A percentile compares a stretch with the other conserved stretches of the same genome.
Evolutionary conservation across 805 yeast species (phyloP).

Genomic region (Metschnikowia lachancei): DNA sequence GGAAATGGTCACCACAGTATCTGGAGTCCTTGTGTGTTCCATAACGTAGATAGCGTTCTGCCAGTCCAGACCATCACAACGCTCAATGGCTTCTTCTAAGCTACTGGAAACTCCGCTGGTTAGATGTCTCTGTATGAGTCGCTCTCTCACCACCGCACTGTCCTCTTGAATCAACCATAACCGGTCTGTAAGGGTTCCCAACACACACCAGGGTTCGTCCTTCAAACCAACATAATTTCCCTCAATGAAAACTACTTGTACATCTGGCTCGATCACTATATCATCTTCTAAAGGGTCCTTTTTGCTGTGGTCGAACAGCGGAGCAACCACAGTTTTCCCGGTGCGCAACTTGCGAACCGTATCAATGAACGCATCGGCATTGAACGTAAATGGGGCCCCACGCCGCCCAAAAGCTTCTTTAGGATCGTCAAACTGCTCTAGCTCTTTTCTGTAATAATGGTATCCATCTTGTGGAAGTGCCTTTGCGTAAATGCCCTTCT

Average conservation of each 20-base stretch:
- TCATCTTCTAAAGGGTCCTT: slow-evolving; percentile 69
- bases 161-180: slow-evolving; percentile 53
- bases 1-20: slow-evolving; percentile 12
- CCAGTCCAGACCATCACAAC: slow-evolving; percentile 57
- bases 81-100: slow-evolving; percentile 48
- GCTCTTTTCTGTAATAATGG: slow-evolving; percentile 34
- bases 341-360: slow-evolving; percentile 22
- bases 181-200: slow-evolving; percentile 40
- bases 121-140: slow-evolving; percentile 69
- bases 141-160: slow-evolving; percentile 42
- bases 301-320: slow-evolving; percentile 72
- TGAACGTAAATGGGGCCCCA: slow-evolving; percentile 88
- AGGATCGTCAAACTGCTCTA: slow-evolving; percentile 48
- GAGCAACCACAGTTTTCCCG: slow-evolving; percentile 44
- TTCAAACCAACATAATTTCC: slow-evolving; percentile 69
- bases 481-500: slow-evolving; percentile 16
- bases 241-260: slow-evolving; percentile 64
- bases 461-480: slow-evolving; percentile 42
- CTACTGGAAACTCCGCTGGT: slow-evolving; percentile 50
- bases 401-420: slow-evolving; percentile 58
- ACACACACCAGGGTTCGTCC: slow-evolving; percentile 57
- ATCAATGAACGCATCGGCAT: slow-evolving; percentile 42
- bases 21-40: slow-evolving; percentile 16
- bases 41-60: slow-evolving; percentile 54
- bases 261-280: slow-evolving; percentile 42